Percentiles rank a stretch among this genome's conserved stretches.
phyloP scores from a whole-genome alignment of 2,329 filamentous ascomycete species.

The Ascochyta fabae region DNA sequence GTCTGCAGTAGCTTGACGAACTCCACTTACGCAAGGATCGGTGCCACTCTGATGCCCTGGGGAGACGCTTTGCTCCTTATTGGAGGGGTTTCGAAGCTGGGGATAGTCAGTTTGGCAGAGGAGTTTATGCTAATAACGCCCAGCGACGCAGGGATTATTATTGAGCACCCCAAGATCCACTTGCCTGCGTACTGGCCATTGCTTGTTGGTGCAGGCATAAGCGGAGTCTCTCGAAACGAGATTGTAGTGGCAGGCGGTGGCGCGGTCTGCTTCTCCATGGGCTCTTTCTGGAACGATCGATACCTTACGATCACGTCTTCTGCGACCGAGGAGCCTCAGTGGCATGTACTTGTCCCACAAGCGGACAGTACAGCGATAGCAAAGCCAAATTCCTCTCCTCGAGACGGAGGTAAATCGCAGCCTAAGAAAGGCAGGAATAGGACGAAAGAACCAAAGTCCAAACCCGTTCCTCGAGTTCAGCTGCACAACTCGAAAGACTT shows the following conservation, averaged over 20 bases:
- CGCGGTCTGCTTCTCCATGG: slow-evolving; percentile 89
- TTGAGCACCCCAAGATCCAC: slow-evolving; percentile 29
- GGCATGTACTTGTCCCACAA: slow-evolving; percentile 24
- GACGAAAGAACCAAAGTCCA: slow-evolving; percentile 15
- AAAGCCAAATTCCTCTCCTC: slow-evolving; percentile 6
- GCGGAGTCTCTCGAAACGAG: slow-evolving; percentile 55
- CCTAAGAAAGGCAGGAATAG: slow-evolving; percentile 20
- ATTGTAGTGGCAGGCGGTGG: slow-evolving; percentile 77
- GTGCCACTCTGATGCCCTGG: slow-evolving; percentile 58
- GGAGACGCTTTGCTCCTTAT: slow-evolving; percentile 57
- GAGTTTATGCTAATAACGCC: slow-evolving; percentile 38
- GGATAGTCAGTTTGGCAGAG: slow-evolving; percentile 33
- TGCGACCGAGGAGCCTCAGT: slow-evolving; percentile 23
- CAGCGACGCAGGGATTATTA: slow-evolving; percentile 25
- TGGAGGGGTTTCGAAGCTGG: slow-evolving; percentile 56
- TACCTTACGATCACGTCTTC: slow-evolving; percentile 29
- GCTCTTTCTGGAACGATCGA: slow-evolving; percentile 75
- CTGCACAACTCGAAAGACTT: slow-evolving; percentile 66
- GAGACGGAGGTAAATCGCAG: slow-evolving; percentile 18
- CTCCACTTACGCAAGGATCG: slow-evolving; percentile 53
- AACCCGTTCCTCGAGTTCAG: slow-evolving; percentile 58
- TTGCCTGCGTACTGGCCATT: slow-evolving; percentile 63
- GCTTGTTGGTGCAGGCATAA: slow-evolving; percentile 71
- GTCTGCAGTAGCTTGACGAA: slow-evolving; percentile 24
- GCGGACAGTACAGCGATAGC: slow-evolving; percentile 19